A percentile compares a stretch with the other conserved stretches of the same genome.
These are phyloP conservation scores for Sonneratia alba DNA, from an alignment of 345 rosid genomes.

Conservation along the genomic window DNA sequence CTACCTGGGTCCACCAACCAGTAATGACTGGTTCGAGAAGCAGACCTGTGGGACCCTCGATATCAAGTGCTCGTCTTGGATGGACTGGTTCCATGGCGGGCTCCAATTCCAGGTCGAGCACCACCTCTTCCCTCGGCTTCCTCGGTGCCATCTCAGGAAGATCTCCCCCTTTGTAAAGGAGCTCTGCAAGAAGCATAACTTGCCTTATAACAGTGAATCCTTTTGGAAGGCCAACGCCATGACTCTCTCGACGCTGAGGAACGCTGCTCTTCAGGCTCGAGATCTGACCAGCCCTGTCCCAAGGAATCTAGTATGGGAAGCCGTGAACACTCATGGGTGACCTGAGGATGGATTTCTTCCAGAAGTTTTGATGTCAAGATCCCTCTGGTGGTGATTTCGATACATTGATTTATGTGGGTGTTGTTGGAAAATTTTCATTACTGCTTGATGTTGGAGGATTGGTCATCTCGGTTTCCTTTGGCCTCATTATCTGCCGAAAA, in stretches of 20 bases:
- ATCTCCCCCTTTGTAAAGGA: slow-evolving; percentile 64
- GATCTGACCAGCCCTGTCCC: slow-evolving; percentile 51
- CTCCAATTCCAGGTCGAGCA: slow-evolving; percentile 70
- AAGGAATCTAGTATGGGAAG: slow-evolving; percentile 82
- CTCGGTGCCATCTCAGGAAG: slow-evolving; percentile 65
- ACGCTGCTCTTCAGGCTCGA: slow-evolving; percentile 76
- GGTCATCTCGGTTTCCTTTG: background rate
- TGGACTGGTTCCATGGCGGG: slow-evolving; percentile 88
- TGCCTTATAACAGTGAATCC: slow-evolving; percentile 69
- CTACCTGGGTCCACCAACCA: slow-evolving; percentile 65
- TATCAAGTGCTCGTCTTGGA: slow-evolving; percentile 46
- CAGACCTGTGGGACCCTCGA: slow-evolving; percentile 77
- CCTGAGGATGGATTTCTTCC: background rate
- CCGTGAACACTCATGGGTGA: slow-evolving; percentile 82
- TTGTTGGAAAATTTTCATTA: background rate
- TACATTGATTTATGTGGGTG: slow-evolving; percentile 2
- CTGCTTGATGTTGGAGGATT: slow-evolving; percentile 5
- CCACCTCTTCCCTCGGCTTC: slow-evolving; percentile 75
- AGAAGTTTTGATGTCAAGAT: background rate
- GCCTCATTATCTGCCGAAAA: background rate
- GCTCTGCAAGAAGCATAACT: slow-evolving; percentile 83
- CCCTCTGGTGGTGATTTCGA: slow-evolving; percentile 5
- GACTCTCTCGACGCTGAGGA: slow-evolving; percentile 56
- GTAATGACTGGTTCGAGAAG: slow-evolving; percentile 90
- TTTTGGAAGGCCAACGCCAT: slow-evolving; percentile 72